Conservation (phyloP, 2,329 filamentous ascomycete genomes). For the Verticillium albo-atrum region DNA sequence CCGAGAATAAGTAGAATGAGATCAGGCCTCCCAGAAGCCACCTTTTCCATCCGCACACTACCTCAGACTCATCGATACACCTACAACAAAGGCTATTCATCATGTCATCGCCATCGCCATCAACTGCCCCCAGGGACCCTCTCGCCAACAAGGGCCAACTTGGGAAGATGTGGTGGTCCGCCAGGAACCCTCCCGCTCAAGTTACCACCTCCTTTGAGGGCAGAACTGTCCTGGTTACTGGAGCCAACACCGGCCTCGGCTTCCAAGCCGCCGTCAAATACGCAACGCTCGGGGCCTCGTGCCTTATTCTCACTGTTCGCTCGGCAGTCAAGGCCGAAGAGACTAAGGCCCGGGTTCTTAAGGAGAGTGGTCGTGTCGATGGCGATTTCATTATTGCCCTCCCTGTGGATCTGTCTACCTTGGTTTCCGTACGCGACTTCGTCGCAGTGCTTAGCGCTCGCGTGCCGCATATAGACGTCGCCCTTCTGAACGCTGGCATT, state of each 20-base stretch:
- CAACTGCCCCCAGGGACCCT: neutral
- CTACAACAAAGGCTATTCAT: neutral
- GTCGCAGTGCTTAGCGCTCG: conserved; percentile 27
- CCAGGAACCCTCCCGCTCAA: neutral
- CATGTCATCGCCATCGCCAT: neutral
- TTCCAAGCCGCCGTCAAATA: conserved; percentile 44
- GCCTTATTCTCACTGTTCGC: conserved; percentile 42
- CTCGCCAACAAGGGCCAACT: neutral
- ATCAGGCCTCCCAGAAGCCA: neutral
- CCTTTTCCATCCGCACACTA: neutral
- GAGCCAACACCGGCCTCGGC: conserved; percentile 45
- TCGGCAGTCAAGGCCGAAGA: conserved; percentile 32
- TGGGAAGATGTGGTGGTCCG: neutral
- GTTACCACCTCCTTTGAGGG: conserved; percentile 15
- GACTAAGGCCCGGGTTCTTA: conserved; percentile 19
- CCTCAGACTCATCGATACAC: neutral
- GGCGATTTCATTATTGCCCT: conserved; percentile 34
- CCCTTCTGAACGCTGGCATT: conserved; percentile 39
- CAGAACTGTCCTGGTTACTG: conserved; percentile 39
- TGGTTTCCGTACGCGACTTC: conserved; percentile 38
- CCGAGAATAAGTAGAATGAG: neutral
- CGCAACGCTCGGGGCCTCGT: conserved; percentile 32
- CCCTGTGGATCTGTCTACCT: conserved; percentile 39
- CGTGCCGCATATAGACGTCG: conserved; percentile 35
- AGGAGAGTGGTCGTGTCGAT: conserved; percentile 19